Evolutionary conservation across 371 early-diverging fungal species (phyloP).

Genomic region (Polyrhizophydium stewartii): DNA sequence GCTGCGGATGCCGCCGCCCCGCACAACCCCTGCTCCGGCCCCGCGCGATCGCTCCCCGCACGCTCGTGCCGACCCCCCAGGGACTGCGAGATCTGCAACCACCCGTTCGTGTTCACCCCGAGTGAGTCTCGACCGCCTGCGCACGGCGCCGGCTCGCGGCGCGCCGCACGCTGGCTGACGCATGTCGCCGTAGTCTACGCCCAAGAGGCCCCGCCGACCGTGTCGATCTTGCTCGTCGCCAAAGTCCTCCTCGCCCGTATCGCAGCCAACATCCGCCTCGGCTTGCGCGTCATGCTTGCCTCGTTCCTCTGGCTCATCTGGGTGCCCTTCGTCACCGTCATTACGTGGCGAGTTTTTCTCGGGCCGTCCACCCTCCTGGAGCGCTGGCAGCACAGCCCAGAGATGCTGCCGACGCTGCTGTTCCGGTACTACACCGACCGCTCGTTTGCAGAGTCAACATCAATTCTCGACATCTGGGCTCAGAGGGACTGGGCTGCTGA

Average conservation of each 20-base stretch:
- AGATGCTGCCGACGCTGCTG: no score
- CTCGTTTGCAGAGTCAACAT: no score
- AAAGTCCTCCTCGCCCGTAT: conserved; percentile 13
- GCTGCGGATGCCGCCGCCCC: background rate
- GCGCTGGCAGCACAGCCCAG: no score
- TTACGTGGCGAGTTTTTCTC: conserved; percentile 68
- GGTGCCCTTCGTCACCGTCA: conserved; percentile 77
- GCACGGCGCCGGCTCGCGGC: background rate
- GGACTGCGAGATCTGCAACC: conserved; percentile 88
- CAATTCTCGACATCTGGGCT: no score
- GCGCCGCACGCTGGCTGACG: no score
- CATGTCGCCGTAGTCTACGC: no score
- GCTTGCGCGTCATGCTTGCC: conserved; percentile 53
- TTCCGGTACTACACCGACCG: no score
- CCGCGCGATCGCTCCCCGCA: background rate
- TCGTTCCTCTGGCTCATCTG: conserved; percentile 74
- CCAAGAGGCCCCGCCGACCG: conserved; percentile 19
- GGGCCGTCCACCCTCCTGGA: conserved; percentile 10
- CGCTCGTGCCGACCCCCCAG: conserved; percentile 22
- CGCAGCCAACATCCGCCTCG: conserved; percentile 36
- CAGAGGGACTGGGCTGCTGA: no score
- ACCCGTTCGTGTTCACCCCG: conserved; percentile 79
- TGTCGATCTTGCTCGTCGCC: conserved; percentile 21
- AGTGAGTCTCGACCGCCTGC: conserved; percentile 49
- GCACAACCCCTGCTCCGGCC: background rate